Evolutionary conservation across 306 rosid genomes (phyloP), one percentile per base, ranked within the genome.

Genomic region (Cicer judaicum): DNA sequence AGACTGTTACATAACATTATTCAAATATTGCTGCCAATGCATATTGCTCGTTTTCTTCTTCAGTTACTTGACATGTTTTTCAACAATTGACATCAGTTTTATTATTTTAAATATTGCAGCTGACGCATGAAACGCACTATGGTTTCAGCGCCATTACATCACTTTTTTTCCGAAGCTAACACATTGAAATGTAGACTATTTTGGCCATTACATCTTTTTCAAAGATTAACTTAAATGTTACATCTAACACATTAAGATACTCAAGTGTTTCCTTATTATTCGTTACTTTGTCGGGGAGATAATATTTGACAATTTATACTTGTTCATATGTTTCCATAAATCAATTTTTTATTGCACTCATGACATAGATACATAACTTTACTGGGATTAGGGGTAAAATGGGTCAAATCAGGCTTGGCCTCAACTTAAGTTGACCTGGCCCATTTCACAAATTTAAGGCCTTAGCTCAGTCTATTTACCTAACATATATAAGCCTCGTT

Each of bases 11-110:
- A 7, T 8, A 15, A 38, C 36, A 39, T 9, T 39, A 40, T 15
- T 63, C 44, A 7, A 8, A 12, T 61, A 61, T 38, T 38, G 43
- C 7, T 7, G 16, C 24, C 40, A 55, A 55, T 19, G 10, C 6
- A 8, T 15, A 8, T 1, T 53, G 54, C 54, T 11, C 6, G 5
- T 12, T 11, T 39, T 13, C 43, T 8, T 52, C 57, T 0, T 8
- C 34, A 2, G n/a, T 63, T 63, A 14, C 68, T 1, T 39, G 29
- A 13, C 49, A n/a, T 49, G 8, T n/a, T 76, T 74, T 76, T 64
- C 52, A 15, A 64, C 46, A 12, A 41, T 16, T 41, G 36, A 63
- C 21, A 40, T 39, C 14, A 15, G 6, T 63, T 63, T 63, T 63
- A 63, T 39, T 8, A 61, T 40, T 40, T n/a, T n/a, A 41, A 8